Conservation (phyloP, 257 asterid genomes). For the Marsdenia floribunda region DNA sequence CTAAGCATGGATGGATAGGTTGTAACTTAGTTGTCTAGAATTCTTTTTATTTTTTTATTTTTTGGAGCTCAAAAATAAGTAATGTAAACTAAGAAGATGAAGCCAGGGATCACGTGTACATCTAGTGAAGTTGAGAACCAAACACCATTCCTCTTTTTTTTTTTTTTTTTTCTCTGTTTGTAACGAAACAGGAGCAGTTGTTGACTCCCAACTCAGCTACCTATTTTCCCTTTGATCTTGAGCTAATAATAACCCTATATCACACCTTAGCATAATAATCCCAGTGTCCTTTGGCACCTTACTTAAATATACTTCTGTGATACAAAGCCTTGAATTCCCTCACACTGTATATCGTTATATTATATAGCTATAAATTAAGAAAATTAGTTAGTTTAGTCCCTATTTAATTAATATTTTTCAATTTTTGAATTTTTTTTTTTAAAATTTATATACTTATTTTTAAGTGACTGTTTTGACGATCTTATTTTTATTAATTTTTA, state of each 20-base stretch:
- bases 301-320: background rate
- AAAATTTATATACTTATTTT: no score
- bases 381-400: no score
- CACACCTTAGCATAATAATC: background rate
- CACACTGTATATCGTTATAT: no score
- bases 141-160: background rate
- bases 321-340: background rate
- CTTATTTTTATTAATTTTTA: no score
- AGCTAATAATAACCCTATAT: background rate
- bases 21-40: conserved; percentile 3
- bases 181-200: conserved; percentile 10
- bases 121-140: background rate
- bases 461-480: no score
- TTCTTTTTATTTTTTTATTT: background rate
- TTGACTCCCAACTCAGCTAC: conserved; percentile 4
- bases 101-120: background rate
- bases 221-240: background rate
- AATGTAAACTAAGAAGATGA: background rate
- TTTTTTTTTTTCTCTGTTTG: no score
- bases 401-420: no score
- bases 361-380: no score
- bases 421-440: no score
- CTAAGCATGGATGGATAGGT: conserved; percentile 2
- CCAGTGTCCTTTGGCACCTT: background rate
- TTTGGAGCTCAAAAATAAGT: background rate